phyloP scores from a whole-genome alignment of 495 filamentous ascomycete genomes.

The Podospora australis region DNA sequence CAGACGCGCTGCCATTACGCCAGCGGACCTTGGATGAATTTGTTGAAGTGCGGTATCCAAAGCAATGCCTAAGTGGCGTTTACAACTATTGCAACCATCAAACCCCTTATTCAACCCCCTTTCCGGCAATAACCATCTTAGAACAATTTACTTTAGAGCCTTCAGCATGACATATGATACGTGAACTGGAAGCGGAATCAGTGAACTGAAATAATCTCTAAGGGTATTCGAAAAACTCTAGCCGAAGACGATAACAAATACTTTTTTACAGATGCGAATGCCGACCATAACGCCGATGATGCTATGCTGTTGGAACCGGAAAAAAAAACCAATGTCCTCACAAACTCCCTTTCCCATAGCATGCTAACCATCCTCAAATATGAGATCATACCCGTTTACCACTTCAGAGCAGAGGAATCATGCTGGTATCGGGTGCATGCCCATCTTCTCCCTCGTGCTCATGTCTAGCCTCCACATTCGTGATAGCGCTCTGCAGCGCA shows the following conservation, averaged over 20 bases:
- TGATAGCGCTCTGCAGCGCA: slow-evolving; percentile 81
- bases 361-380: neutral
- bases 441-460: no score
- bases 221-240: neutral
- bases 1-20: slow-evolving; percentile 1
- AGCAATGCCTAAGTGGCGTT: neutral
- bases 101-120: neutral
- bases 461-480: slow-evolving; percentile 56
- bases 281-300: neutral
- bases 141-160: neutral
- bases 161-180: no score
- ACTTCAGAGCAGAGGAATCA: no score
- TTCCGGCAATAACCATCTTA: neutral
- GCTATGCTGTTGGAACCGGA: neutral
- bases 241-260: neutral
- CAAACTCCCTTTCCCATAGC: neutral
- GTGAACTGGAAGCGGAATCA: no score
- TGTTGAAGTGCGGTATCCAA: neutral
- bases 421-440: no score
- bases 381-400: no score
- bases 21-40: neutral
- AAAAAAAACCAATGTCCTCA: neutral
- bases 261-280: neutral
- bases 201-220: neutral
- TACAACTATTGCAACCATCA: neutral